A percentile compares a stretch with the other conserved stretches of the same genome.
These are phyloP conservation scores for Zangia roseola DNA, from an alignment of 768 basidiomycete species.

Conservation along the genomic window DNA sequence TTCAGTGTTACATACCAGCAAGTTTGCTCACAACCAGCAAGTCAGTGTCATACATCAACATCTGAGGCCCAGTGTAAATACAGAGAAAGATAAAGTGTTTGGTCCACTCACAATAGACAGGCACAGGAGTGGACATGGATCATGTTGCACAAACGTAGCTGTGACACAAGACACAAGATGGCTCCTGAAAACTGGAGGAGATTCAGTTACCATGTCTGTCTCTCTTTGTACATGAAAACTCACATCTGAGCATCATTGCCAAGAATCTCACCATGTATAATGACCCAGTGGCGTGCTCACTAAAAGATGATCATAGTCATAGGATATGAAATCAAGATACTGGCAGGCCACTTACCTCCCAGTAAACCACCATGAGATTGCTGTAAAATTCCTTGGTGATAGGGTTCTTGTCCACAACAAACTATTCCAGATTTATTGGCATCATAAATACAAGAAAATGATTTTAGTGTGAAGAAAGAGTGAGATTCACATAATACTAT, in stretches of 20 bases:
- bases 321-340: neutral
- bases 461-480: neutral
- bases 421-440: conserved; percentile 50
- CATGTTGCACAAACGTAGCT: conserved; percentile 53
- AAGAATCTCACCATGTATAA: conserved; percentile 42
- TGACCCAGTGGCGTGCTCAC: conserved; percentile 60
- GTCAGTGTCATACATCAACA: conserved; percentile 45
- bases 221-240: conserved; percentile 1
- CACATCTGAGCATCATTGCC: conserved; percentile 28
- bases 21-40: too few relatives aligned
- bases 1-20: too few relatives aligned
- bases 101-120: conserved; percentile 52
- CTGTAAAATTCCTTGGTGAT: conserved; percentile 48
- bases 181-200: conserved; percentile 42
- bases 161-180: conserved; percentile 53
- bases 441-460: conserved; percentile 10
- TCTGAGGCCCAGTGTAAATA: conserved; percentile 33
- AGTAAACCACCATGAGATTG: conserved; percentile 55
- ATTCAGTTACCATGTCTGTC: neutral
- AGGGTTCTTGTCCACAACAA: conserved; percentile 49
- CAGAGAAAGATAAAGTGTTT: neutral
- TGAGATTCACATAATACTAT: neutral
- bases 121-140: conserved; percentile 58
- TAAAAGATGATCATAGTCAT: conserved; percentile 20
- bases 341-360: conserved; percentile 45